Evolutionary conservation across 306 rosid species (phyloP).

Genomic region (Quercus wislizeni): DNA sequence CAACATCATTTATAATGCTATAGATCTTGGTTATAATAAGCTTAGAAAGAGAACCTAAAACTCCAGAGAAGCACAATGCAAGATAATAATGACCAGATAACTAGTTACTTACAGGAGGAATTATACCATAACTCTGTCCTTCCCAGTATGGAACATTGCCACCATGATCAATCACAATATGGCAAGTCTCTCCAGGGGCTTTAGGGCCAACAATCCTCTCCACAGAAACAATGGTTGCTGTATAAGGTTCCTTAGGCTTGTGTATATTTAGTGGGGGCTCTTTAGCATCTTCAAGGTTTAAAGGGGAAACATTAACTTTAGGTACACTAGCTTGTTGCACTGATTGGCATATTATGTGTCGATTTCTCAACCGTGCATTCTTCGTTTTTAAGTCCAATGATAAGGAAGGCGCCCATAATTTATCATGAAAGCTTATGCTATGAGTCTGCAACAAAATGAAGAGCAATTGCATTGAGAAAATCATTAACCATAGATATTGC

Average conservation of each 20-base stretch:
- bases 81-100: not conserved
- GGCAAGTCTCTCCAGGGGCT: constrained; percentile 98
- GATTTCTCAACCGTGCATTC: constrained; percentile 36
- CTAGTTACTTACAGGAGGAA: constrained; percentile 78
- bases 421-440: constrained; percentile 47
- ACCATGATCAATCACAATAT: constrained; percentile 90
- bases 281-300: constrained; percentile 60
- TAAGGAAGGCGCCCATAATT: constrained; percentile 50
- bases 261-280: constrained; percentile 76
- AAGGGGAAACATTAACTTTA: constrained; percentile 70
- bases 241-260: constrained; percentile 91
- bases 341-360: constrained; percentile 62
- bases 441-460: constrained; percentile 47
- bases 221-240: constrained; percentile 89
- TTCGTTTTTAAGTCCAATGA: constrained; percentile 50
- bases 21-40: not conserved
- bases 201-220: constrained; percentile 90
- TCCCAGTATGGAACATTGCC: constrained; percentile 99
- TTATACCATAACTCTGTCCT: constrained; percentile 97
- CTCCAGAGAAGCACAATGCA: not conserved
- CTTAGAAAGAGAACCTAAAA: constrained; percentile 1
- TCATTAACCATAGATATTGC: constrained; percentile 10
- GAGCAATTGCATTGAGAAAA: constrained; percentile 11
- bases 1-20: not conserved
- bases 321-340: constrained; percentile 81